Conservation (phyloP, 2,329 filamentous ascomycete genomes). For the Sclerotinia trifoliorum region DNA sequence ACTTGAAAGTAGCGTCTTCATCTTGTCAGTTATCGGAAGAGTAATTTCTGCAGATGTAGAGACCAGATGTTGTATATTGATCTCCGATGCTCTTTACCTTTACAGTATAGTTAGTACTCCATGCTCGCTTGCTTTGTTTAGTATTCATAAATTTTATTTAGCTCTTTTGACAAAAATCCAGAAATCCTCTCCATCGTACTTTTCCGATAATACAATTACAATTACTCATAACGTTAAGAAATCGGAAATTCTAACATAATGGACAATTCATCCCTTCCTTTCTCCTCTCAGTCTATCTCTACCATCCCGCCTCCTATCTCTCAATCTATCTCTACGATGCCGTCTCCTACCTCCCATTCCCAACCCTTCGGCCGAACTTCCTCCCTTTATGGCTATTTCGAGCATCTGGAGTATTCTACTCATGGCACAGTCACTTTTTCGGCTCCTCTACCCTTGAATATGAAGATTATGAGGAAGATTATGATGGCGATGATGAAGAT, state of each 20-base stretch:
- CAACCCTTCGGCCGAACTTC: neutral
- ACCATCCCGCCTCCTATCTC: neutral
- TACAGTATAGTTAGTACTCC: neutral
- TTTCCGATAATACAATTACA: neutral
- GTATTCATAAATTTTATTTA: neutral
- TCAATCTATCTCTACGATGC: neutral
- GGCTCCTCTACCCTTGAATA: no score
- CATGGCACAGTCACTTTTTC: no score
- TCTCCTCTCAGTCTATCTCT: neutral
- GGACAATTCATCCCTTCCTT: neutral
- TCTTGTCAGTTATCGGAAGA: neutral
- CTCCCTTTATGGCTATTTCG: neutral
- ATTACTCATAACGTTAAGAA: neutral
- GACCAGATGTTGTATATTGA: neutral
- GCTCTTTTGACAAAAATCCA: no score
- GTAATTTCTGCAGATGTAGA: neutral
- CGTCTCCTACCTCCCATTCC: neutral
- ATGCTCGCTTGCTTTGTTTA: no score
- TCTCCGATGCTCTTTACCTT: neutral
- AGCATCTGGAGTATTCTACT: no score
- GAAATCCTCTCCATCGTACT: no score
- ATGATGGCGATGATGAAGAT: no score
- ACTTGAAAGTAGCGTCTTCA: neutral
- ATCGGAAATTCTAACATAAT: neutral
- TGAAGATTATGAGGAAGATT: no score